Percentiles rank a stretch among this genome's conserved stretches.
phyloP scores from a whole-genome alignment of 73 alveolate genomes.

The Effrenium voratum region DNA sequence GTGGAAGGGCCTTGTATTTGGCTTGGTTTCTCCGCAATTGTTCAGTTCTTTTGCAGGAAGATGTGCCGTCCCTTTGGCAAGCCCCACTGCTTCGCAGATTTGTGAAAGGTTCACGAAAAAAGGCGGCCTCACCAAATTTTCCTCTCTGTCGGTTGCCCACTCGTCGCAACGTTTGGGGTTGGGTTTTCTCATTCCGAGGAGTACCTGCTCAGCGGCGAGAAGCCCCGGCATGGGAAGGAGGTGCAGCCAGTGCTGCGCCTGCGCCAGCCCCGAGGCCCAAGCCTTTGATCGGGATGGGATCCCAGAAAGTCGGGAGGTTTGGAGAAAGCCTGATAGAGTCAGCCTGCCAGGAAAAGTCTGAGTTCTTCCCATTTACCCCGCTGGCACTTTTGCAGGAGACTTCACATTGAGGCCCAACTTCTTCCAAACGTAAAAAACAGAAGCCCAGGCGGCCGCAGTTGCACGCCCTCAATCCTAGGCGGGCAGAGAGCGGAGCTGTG shows the following conservation, averaged over 20 bases:
- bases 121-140: not conserved
- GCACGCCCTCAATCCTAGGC: too few species aligned
- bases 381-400: not conserved
- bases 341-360: not conserved
- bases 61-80: too few species aligned
- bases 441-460: not conserved
- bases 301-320: not conserved
- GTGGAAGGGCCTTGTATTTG: not conserved
- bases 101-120: not conserved
- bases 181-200: not conserved
- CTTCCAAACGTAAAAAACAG: not conserved
- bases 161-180: not conserved
- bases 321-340: not conserved
- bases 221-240: not conserved
- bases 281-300: not conserved
- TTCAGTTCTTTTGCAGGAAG: too few species aligned
- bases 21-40: not conserved
- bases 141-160: not conserved
- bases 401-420: not conserved
- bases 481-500: not conserved
- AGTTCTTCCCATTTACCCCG: not conserved
- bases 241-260: slow-evolving; percentile 18
- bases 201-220: slow-evolving; percentile 5
- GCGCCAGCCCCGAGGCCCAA: not conserved
- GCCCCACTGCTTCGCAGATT: too few species aligned